Percentiles rank a stretch among this genome's conserved stretches.
Evolutionary conservation across 2,329 filamentous ascomycete species (phyloP).

Genomic region (Phialophora tarda): DNA sequence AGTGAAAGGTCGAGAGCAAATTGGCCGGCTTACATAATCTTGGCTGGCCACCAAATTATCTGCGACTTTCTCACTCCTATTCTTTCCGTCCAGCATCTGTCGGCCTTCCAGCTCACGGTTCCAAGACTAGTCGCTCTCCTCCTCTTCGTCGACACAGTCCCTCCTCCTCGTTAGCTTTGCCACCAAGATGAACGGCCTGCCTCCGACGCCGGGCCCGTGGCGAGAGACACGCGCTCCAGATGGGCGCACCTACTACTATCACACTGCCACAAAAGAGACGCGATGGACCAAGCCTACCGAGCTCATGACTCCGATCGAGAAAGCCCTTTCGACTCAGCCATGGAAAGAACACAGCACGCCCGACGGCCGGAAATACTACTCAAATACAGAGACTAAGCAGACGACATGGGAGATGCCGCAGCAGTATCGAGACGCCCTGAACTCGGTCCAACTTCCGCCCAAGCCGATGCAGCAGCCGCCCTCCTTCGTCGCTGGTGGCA

Average conservation of each 20-base stretch:
- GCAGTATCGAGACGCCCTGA: slow-evolving; percentile 75
- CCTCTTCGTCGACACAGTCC: background rate
- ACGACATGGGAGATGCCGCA: slow-evolving; percentile 96
- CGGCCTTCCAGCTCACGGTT: background rate
- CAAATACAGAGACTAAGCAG: slow-evolving; percentile 87
- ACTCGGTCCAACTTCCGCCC: slow-evolving; percentile 56
- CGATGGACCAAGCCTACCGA: slow-evolving; percentile 95
- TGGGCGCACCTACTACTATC: slow-evolving; percentile 90
- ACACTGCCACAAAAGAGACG: slow-evolving; percentile 80
- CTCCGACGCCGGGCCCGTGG: slow-evolving; percentile 66
- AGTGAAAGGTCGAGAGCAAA: background rate
- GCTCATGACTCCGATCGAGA: slow-evolving; percentile 81
- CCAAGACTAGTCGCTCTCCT: background rate
- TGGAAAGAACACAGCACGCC: slow-evolving; percentile 93
- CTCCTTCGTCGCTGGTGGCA: slow-evolving; percentile 65
- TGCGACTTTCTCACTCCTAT: slow-evolving; percentile 6
- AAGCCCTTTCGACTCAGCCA: slow-evolving; percentile 77
- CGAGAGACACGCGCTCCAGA: slow-evolving; percentile 80
- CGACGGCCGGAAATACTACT: slow-evolving; percentile 92
- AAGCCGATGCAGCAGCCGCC: slow-evolving; percentile 54
- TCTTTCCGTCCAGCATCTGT: background rate
- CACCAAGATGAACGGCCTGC: slow-evolving; percentile 65
- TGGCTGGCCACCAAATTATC: background rate
- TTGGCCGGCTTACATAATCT: background rate
- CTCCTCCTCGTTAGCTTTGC: background rate